Conservation (phyloP, 2,329 filamentous ascomycete genomes). For the Trematosphaeria pertusa region DNA sequence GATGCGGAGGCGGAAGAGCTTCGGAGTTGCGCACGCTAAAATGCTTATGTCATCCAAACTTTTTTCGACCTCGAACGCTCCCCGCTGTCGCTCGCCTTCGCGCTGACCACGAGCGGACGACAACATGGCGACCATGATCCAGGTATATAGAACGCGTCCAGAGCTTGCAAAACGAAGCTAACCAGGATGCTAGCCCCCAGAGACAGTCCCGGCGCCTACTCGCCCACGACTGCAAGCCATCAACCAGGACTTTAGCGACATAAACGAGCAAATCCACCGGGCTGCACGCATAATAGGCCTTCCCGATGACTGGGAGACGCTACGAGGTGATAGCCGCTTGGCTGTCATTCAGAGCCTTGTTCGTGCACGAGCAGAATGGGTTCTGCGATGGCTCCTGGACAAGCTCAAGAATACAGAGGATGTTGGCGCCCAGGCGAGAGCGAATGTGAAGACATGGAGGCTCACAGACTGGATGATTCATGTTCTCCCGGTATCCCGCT, state of each 20-base stretch:
- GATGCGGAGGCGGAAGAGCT: slow-evolving; percentile 21
- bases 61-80: slow-evolving; percentile 22
- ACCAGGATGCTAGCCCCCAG: too few relatives aligned
- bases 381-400: slow-evolving; percentile 70
- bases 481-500: slow-evolving; percentile 71
- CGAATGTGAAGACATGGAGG: slow-evolving; percentile 59
- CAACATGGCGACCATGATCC: slow-evolving; percentile 31
- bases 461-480: slow-evolving; percentile 67
- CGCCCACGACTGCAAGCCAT: slow-evolving; percentile 49
- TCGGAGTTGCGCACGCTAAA: slow-evolving; percentile 14
- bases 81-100: slow-evolving; percentile 5
- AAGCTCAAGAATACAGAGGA: slow-evolving; percentile 58
- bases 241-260: slow-evolving; percentile 45
- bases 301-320: slow-evolving; percentile 34
- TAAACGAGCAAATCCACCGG: slow-evolving; percentile 51
- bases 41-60: slow-evolving; percentile 29
- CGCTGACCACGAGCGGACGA: slow-evolving; percentile 10
- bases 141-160: too few relatives aligned
- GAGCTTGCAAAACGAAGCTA: too few relatives aligned
- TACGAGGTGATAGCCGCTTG: slow-evolving; percentile 16
- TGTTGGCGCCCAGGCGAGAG: slow-evolving; percentile 47
- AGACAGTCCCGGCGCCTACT: slow-evolving; percentile 33
- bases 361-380: slow-evolving; percentile 65
- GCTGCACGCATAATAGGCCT: slow-evolving; percentile 49
- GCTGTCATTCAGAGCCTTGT: slow-evolving; percentile 23